Evolutionary conservation across 2,329 filamentous ascomycete species (phyloP), one percentile per base, ranked within the genome.

Genomic region (Nemania diffusa): DNA sequence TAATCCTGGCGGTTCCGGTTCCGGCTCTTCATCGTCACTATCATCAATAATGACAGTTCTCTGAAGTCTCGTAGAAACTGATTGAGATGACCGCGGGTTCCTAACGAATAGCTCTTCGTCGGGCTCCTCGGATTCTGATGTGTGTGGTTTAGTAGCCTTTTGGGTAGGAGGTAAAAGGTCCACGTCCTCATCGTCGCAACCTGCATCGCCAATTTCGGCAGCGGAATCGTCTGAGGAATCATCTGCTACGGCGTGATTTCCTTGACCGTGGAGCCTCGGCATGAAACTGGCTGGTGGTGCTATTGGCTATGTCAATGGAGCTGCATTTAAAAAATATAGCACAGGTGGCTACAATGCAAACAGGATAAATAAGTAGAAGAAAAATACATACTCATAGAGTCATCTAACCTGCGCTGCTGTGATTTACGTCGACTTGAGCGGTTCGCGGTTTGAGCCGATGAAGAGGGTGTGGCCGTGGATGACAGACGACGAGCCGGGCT

Each of bases 151-250:
- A n/a, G 29, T 44, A 32, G 64, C 51, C 24, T 64, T 65, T 37
- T 62, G 68, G 9, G 71, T 60, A 44, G 69, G 57, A 34, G 72
- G 71, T 3, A 73, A 57, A 15, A 65, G 51, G 34, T 72, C 69
- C 22, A 71, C 70, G 15, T 72, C 72, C 22, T 68, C 72, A 22
- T 68, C 74, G 17, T 72, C 72, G 7, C 63, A 46, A 9, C 69
- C 68, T 24, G 62, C 66, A 51, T 71, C 69, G 27, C 67, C 72
- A 46, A 71, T 65, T 55, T 73, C 74, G 11, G 61, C 67, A 48
- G 71, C 72, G 40, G 69, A 74, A 8, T 76, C 75, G 55, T 76
- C 72, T 3, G 76, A 75, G 6, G 73, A 75, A 55, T 73, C 72
- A 48, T 26, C 51, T 24, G 11, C 58, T 11, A 60, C 53, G 11